Conservation (phyloP, 2,329 filamentous ascomycete genomes). For the Diplocarpon rosae region DNA sequence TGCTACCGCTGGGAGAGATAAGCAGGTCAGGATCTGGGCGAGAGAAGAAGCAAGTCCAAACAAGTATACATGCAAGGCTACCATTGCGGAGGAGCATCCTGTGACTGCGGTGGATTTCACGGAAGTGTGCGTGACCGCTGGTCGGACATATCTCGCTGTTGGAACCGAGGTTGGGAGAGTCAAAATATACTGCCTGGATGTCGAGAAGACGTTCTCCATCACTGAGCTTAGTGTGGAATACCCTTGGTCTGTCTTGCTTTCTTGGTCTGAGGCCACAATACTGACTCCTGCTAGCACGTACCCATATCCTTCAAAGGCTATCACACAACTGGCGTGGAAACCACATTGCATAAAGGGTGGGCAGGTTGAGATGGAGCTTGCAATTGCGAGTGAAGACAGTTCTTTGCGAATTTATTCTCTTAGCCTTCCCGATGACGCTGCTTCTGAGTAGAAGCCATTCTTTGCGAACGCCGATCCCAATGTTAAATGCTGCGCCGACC, state of each 20-base stretch:
- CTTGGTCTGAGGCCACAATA: constrained; percentile 3
- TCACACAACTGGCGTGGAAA: constrained; percentile 55
- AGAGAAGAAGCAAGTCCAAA: constrained; percentile 17
- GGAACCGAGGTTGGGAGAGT: constrained; percentile 40
- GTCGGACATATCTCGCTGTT: constrained; percentile 37
- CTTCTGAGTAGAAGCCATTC: background rate
- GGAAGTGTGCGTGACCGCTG: constrained; percentile 23
- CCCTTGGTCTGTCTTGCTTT: constrained; percentile 16
- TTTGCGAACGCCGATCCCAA: constrained; percentile 4
- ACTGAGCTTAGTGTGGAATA: constrained; percentile 12
- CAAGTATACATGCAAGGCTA: constrained; percentile 31
- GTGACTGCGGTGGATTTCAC: constrained; percentile 65
- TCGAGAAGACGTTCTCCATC: constrained; percentile 22
- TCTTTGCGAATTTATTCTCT: constrained; percentile 46
- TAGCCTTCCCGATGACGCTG: background rate
- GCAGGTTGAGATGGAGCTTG: constrained; percentile 18
- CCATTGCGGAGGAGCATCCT: constrained; percentile 41
- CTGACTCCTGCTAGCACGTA: constrained; percentile 32
- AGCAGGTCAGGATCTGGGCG: constrained; percentile 64
- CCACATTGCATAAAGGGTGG: constrained; percentile 29
- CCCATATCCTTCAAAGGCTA: constrained; percentile 28
- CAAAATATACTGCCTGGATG: constrained; percentile 18
- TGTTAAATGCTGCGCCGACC: constrained; percentile 22
- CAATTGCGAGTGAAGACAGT: constrained; percentile 41
- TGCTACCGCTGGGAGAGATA: constrained; percentile 84